Percentiles rank a stretch among this genome's conserved stretches.
These are phyloP conservation scores for Chalara sp. DNA, from an alignment of 2,329 filamentous ascomycete genomes.

Conservation along the genomic window DNA sequence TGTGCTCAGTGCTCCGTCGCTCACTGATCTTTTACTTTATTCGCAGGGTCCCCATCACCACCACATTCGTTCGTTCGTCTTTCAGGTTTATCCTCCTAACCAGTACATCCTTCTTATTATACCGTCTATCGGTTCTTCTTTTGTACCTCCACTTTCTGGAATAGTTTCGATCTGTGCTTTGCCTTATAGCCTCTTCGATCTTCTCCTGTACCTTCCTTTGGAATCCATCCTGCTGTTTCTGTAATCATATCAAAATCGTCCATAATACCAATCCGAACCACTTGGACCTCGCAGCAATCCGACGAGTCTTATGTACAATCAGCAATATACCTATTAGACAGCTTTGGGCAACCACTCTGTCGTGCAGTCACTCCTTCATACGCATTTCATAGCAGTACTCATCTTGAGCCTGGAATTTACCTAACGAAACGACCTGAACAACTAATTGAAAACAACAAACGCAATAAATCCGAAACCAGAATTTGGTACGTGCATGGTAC, in stretches of 20 bases:
- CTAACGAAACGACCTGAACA: too few species aligned
- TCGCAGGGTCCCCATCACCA: conserved; percentile 27
- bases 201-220: conserved; percentile 29
- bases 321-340: conserved; percentile 28
- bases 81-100: conserved; percentile 22
- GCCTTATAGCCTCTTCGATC: conserved; percentile 24
- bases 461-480: not conserved
- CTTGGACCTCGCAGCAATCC: conserved; percentile 8
- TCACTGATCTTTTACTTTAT: conserved; percentile 24
- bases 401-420: too few species aligned
- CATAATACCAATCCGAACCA: conserved; percentile 17
- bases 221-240: conserved; percentile 21
- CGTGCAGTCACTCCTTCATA: conserved; percentile 28
- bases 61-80: conserved; percentile 22
- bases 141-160: conserved; percentile 28
- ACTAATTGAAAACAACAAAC: too few species aligned
- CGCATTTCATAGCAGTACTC: too few species aligned
- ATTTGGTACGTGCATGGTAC: conserved; percentile 13
- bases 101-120: conserved; percentile 26
- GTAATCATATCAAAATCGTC: conserved; percentile 6
- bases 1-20: conserved; percentile 3
- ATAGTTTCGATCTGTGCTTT: conserved; percentile 27
- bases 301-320: conserved; percentile 27
- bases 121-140: conserved; percentile 25
- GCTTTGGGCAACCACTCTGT: conserved; percentile 25